phyloP scores from a whole-genome alignment of 495 filamentous ascomycete genomes.

The Tuber microsphaerosporum region DNA sequence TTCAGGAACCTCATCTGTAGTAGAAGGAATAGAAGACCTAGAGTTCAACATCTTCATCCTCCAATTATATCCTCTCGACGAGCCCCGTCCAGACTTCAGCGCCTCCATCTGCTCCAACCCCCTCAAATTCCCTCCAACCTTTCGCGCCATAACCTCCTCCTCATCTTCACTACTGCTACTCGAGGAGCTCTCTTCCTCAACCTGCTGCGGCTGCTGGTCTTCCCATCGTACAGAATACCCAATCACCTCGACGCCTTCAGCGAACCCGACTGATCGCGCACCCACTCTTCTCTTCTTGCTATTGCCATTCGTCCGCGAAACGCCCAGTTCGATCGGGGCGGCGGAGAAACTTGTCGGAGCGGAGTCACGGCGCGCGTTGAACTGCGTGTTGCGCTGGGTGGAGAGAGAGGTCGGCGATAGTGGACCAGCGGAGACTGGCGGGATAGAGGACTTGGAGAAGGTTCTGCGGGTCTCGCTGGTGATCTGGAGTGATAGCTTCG shows the following conservation, averaged over 20 bases:
- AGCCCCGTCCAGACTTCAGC: neutral
- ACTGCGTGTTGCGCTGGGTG: constrained; percentile 34
- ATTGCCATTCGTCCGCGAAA: neutral
- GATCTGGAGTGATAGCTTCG: constrained; percentile 32
- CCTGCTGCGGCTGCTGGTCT: neutral
- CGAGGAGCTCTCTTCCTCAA: neutral
- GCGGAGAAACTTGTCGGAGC: neutral
- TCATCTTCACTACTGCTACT: neutral
- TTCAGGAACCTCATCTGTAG: neutral
- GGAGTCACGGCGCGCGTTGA: constrained; percentile 19
- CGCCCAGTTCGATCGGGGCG: neutral
- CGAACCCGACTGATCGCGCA: neutral
- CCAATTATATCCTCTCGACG: neutral
- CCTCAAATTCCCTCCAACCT: neutral
- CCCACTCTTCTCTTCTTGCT: neutral
- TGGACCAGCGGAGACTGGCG: constrained; percentile 24
- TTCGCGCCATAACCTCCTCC: neutral
- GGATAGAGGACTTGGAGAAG: constrained; percentile 24
- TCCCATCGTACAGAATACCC: neutral
- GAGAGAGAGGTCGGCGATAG: constrained; percentile 26
- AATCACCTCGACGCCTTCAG: neutral
- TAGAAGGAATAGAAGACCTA: neutral
- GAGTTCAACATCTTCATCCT: constrained; percentile 2
- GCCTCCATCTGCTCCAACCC: constrained; percentile 1
- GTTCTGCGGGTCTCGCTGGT: constrained; percentile 26